These are phyloP conservation scores for Claviceps africana DNA, from an alignment of 2,329 filamentous ascomycete species.

Conservation along the genomic window DNA sequence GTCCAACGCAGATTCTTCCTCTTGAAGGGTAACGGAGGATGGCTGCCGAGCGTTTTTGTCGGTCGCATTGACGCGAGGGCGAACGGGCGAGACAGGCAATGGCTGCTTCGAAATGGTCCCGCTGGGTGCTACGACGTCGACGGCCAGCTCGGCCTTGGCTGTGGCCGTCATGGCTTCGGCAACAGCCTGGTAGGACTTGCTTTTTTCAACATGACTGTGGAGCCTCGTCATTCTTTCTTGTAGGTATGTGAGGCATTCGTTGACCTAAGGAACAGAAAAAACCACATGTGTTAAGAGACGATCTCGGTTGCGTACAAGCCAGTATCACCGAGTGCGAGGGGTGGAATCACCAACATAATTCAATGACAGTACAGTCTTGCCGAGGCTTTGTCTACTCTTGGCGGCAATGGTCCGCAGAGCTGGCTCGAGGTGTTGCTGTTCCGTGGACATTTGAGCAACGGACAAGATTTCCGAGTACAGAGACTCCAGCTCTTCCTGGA, in stretches of 20 bases:
- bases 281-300: neutral
- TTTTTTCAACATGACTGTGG: slow-evolving; percentile 26
- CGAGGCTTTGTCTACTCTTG: slow-evolving; percentile 29
- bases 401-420: slow-evolving; percentile 33
- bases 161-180: slow-evolving; percentile 25
- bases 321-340: neutral
- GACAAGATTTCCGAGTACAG: slow-evolving; percentile 55
- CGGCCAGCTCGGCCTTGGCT: slow-evolving; percentile 30
- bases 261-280: slow-evolving; percentile 23
- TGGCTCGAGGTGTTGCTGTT: slow-evolving; percentile 52
- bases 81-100: slow-evolving; percentile 21
- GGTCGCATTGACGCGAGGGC: slow-evolving; percentile 15
- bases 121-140: slow-evolving; percentile 10
- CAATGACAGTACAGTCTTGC: slow-evolving; percentile 31
- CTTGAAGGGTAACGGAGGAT: slow-evolving; percentile 20
- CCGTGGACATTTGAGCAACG: slow-evolving; percentile 56
- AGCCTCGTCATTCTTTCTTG: slow-evolving; percentile 31
- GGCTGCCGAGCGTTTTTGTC: slow-evolving; percentile 16
- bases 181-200: slow-evolving; percentile 31
- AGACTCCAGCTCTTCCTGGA: slow-evolving; percentile 54
- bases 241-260: slow-evolving; percentile 37
- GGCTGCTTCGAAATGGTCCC: slow-evolving; percentile 12
- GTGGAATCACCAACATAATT: slow-evolving; percentile 28
- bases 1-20: slow-evolving; percentile 26
- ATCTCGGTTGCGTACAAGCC: neutral